Evolutionary conservation across 306 rosid genomes (phyloP).

Genomic region (Crataegus laevigata): DNA sequence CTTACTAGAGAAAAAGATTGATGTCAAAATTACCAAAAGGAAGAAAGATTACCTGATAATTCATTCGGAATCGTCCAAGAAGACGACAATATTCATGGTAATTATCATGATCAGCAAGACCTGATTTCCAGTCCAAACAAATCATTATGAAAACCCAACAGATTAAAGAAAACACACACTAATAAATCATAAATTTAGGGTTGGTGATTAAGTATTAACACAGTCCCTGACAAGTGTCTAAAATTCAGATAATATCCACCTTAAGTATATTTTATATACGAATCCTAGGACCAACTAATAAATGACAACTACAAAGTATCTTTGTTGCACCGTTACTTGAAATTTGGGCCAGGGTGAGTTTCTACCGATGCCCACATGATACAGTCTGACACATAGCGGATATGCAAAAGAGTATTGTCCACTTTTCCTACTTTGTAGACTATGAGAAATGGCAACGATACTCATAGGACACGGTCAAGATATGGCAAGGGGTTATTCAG

Average conservation of each 20-base stretch:
- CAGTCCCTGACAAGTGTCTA: not conserved
- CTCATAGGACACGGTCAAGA: not conserved
- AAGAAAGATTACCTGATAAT: constrained; percentile 66
- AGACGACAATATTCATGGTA: constrained; percentile 99
- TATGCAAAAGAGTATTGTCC: not conserved
- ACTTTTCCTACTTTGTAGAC: not conserved
- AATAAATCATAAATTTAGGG: constrained; percentile 1
- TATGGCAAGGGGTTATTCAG: not conserved
- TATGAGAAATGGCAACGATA: not conserved
- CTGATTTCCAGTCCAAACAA: constrained; percentile 38
- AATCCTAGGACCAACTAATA: not conserved
- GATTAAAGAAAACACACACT: not conserved
- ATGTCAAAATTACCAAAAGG: constrained; percentile 1
- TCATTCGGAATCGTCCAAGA: constrained; percentile 95
- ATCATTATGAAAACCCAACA: constrained; percentile 19
- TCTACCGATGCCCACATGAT: not conserved
- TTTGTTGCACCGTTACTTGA: not conserved
- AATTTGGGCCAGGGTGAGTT: not conserved
- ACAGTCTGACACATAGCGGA: not conserved
- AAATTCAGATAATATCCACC: not conserved
- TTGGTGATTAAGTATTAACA: not conserved
- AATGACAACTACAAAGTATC: not conserved
- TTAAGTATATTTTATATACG: not conserved
- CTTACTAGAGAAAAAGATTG: constrained; percentile 7
- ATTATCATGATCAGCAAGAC: constrained; percentile 95